These are phyloP conservation scores for Eimeria zaria DNA, from an alignment of 169 alveolate species.

Conservation along the genomic window DNA sequence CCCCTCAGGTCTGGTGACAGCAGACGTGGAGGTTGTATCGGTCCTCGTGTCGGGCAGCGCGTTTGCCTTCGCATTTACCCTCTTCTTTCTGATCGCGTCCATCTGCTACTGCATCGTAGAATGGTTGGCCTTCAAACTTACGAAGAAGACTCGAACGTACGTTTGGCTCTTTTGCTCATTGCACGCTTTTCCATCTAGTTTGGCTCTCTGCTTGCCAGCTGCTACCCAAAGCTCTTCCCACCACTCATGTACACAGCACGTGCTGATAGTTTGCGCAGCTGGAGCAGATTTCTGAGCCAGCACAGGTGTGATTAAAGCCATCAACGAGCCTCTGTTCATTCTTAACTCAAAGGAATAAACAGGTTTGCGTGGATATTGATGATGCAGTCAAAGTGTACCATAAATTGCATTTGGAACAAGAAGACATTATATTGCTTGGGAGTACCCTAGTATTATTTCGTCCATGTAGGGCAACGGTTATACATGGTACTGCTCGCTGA, in stretches of 20 bases:
- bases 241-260: background rate
- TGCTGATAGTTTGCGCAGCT: background rate
- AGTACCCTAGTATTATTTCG: background rate
- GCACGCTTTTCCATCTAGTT: background rate
- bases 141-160: constrained; percentile 35
- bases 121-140: constrained; percentile 43
- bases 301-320: background rate
- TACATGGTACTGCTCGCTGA: background rate
- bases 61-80: constrained; percentile 24
- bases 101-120: constrained; percentile 51
- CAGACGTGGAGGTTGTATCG: constrained; percentile 16
- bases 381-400: background rate
- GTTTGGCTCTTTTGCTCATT: background rate
- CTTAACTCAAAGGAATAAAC: background rate
- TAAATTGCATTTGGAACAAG: background rate
- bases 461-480: background rate
- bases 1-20: constrained; percentile 57
- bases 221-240: background rate
- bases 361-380: background rate
- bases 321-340: background rate
- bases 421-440: background rate
- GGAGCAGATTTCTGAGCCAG: background rate
- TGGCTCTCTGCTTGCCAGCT: background rate
- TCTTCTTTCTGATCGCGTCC: background rate
- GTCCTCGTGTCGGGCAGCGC: constrained; percentile 7